Conservation (phyloP, 352 stramenopile species). For the Phytophthora agathidicida region DNA sequence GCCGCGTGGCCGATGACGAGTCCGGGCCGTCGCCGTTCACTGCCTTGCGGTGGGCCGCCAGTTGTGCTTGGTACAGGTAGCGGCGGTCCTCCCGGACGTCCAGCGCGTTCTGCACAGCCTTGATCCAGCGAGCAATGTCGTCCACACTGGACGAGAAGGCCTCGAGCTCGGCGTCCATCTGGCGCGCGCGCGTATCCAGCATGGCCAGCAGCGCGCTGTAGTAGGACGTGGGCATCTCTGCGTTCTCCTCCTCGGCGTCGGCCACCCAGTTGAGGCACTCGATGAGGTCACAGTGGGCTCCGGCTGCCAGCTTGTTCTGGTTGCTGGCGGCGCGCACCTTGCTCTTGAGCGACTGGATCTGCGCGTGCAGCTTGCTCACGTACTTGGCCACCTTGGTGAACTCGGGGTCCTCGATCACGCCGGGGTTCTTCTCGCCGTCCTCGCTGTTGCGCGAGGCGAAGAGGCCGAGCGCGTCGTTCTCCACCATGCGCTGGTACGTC, state of each 20-base stretch:
- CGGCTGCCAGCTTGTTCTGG: slow-evolving; percentile 74
- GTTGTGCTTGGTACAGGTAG: slow-evolving; percentile 78
- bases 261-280: slow-evolving; percentile 72
- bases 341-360: slow-evolving; percentile 68
- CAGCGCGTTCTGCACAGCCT: slow-evolving; percentile 70
- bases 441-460: slow-evolving; percentile 51
- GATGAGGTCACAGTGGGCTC: slow-evolving; percentile 86
- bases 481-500: slow-evolving; percentile 78
- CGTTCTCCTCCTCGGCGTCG: slow-evolving; percentile 70
- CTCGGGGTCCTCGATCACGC: slow-evolving; percentile 72
- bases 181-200: slow-evolving; percentile 74
- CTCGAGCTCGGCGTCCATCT: slow-evolving; percentile 78
- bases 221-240: slow-evolving; percentile 65
- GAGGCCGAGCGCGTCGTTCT: slow-evolving; percentile 76
- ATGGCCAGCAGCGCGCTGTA: slow-evolving; percentile 67
- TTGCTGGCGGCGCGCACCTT: slow-evolving; percentile 65
- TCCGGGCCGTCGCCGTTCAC: slow-evolving; percentile 37
- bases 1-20: slow-evolving; percentile 30
- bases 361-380: slow-evolving; percentile 60
- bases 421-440: slow-evolving; percentile 33
- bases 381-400: slow-evolving; percentile 76
- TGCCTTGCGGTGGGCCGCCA: slow-evolving; percentile 49
- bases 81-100: slow-evolving; percentile 82
- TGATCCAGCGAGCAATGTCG: slow-evolving; percentile 79
- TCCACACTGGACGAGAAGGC: slow-evolving; percentile 68